A percentile compares a stretch with the other conserved stretches of the same genome.
Evolutionary conservation across 2,329 filamentous ascomycete species (phyloP).

Genomic region (Gnomoniopsis smithogilvyi): DNA sequence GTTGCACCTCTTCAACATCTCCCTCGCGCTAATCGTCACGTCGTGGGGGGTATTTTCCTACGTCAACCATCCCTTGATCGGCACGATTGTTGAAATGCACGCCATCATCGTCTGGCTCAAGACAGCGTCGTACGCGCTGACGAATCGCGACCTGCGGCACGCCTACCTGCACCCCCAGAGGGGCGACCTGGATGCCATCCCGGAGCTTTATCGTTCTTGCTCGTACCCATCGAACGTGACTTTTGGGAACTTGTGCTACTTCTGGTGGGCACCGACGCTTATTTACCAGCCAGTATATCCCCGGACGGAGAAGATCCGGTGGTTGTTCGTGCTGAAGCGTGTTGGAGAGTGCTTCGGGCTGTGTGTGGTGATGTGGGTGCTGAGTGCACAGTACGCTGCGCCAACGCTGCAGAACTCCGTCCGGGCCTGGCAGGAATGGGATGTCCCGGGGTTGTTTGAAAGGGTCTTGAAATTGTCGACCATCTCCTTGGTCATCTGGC

Average conservation of each 20-base stretch:
- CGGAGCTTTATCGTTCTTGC: constrained; percentile 76
- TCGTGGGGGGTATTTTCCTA: constrained; percentile 85
- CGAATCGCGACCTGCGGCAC: constrained; percentile 91
- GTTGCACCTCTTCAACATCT: constrained; percentile 79
- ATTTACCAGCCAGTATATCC: constrained; percentile 98
- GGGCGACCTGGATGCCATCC: constrained; percentile 66
- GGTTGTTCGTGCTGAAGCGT: constrained; percentile 84
- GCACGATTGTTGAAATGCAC: constrained; percentile 85
- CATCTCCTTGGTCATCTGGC: constrained; percentile 93
- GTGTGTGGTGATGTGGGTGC: constrained; percentile 90
- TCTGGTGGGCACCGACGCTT: constrained; percentile 96
- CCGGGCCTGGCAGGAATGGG: constrained; percentile 77
- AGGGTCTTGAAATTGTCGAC: constrained; percentile 92
- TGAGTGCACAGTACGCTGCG: constrained; percentile 89
- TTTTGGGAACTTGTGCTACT: constrained; percentile 82
- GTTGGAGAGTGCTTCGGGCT: constrained; percentile 73
- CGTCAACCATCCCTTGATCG: constrained; percentile 90
- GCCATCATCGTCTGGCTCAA: constrained; percentile 96
- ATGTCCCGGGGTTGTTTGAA: constrained; percentile 79
- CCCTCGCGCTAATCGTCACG: constrained; percentile 74
- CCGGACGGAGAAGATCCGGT: constrained; percentile 75
- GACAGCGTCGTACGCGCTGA: constrained; percentile 92
- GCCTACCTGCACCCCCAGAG: constrained; percentile 76
- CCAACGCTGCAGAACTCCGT: constrained; percentile 88
- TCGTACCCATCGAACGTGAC: constrained; percentile 93